Conservation (phyloP, 2,329 filamentous ascomycete genomes). For the Sarocladium brachiariae region DNA sequence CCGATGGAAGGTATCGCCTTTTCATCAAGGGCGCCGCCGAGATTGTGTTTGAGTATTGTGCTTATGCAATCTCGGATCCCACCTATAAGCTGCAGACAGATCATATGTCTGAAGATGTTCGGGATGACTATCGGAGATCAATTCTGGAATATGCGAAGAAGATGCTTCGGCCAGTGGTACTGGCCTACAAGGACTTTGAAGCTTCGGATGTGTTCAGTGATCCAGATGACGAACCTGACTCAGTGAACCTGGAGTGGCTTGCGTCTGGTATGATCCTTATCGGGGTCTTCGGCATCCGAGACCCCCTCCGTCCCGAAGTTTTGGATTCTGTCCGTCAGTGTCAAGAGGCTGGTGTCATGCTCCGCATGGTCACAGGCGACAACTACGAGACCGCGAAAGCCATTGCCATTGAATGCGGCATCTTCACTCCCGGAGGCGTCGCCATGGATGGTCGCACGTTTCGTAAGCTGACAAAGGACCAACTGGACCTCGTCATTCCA, state of each 20-base stretch:
- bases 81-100: constrained; percentile 5
- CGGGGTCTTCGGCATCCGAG: constrained; percentile 59
- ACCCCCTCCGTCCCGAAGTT: constrained; percentile 55
- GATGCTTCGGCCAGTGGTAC: constrained; percentile 68
- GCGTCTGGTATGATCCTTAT: constrained; percentile 62
- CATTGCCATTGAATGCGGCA: constrained; percentile 50
- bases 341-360: constrained; percentile 54
- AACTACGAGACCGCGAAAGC: constrained; percentile 19
- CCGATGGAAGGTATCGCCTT: constrained; percentile 34
- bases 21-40: constrained; percentile 51
- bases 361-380: constrained; percentile 52
- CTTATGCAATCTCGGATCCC: constrained; percentile 40
- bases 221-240: constrained; percentile 46
- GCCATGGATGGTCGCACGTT: constrained; percentile 52
- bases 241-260: constrained; percentile 16
- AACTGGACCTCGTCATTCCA: constrained; percentile 45
- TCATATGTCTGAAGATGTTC: constrained; percentile 31
- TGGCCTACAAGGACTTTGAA: constrained; percentile 68
- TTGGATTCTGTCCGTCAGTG: constrained; percentile 53
- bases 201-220: constrained; percentile 39
- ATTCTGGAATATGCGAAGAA: constrained; percentile 53
- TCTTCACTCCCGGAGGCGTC: constrained; percentile 51
- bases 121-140: constrained; percentile 30
- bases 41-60: constrained; percentile 39
- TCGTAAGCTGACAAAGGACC: constrained; percentile 44